These are phyloP conservation scores for Pulveroboletus sp. DNA, from an alignment of 768 basidiomycete genomes.

Conservation along the genomic window DNA sequence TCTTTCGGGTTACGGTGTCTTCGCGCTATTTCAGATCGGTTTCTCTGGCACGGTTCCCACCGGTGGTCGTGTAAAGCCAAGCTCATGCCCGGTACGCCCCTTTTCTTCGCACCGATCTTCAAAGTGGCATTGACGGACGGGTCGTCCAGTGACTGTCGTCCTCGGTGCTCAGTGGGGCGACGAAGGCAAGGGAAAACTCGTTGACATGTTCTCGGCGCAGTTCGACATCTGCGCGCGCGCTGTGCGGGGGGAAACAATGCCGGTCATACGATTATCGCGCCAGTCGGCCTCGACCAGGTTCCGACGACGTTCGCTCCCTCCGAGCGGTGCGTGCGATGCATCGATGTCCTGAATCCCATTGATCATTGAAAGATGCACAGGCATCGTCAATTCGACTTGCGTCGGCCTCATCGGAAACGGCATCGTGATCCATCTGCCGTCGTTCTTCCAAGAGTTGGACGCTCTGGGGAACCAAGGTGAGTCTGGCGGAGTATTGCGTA, in stretches of 20 bases:
- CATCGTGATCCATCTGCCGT: constrained; percentile 92
- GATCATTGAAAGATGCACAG: constrained; percentile 2
- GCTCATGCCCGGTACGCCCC: constrained; percentile 27
- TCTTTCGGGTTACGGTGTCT: too few relatives aligned
- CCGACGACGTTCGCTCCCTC: constrained; percentile 89
- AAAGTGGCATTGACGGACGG: constrained; percentile 12
- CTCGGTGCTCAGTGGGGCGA: constrained; percentile 91
- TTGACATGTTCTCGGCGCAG: constrained; percentile 90
- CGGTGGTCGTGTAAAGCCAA: constrained; percentile 2
- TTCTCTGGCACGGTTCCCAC: constrained; percentile 12
- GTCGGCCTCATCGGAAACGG: constrained; percentile 90
- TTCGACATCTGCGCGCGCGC: constrained; percentile 89
- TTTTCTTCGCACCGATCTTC: too few relatives aligned
- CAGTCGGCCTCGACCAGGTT: constrained; percentile 59
- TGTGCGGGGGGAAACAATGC: constrained; percentile 99
- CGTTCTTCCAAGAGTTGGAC: constrained; percentile 92
- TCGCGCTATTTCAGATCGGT: constrained; percentile 1
- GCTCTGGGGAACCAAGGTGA: constrained; percentile 68
- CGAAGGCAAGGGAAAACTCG: constrained; percentile 93
- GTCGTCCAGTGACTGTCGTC: constrained; percentile 57
- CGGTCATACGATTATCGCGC: constrained; percentile 94
- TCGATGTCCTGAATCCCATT: not conserved
- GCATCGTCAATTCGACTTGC: constrained; percentile 47
- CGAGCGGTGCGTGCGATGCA: constrained; percentile 65
- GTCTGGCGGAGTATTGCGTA: too few relatives aligned